Conservation (phyloP, 2,329 filamentous ascomycete genomes). For the Monosporascus ibericus region DNA sequence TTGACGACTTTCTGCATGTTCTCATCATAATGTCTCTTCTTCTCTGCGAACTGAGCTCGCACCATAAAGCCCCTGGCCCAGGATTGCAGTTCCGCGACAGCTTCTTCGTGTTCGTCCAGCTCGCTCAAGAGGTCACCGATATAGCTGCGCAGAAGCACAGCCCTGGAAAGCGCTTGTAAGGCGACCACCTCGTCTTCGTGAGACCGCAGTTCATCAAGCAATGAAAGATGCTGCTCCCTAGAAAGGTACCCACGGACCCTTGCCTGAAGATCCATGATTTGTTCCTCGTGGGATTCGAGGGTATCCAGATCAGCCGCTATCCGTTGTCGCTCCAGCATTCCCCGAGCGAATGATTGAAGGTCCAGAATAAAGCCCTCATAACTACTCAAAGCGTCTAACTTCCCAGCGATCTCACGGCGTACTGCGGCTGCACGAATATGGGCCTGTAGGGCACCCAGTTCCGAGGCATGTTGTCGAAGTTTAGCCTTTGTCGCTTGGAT, state of each 20-base stretch:
- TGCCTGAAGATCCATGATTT: conserved; percentile 60
- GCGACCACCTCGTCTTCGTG: conserved; percentile 60
- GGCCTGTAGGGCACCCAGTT: conserved; percentile 38
- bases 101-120: conserved; percentile 78
- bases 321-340: conserved; percentile 51
- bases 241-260: conserved; percentile 59
- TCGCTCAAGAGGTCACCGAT: conserved; percentile 70
- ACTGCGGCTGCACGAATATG: conserved; percentile 19
- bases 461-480: conserved; percentile 35
- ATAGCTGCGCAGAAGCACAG: conserved; percentile 69
- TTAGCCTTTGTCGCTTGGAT: conserved; percentile 41
- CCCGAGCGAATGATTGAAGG: conserved; percentile 55
- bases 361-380: conserved; percentile 38
- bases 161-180: conserved; percentile 71
- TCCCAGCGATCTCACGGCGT: conserved; percentile 16
- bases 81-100: conserved; percentile 68
- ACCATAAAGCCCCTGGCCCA: conserved; percentile 68
- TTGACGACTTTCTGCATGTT: conserved; percentile 99
- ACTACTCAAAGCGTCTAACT: conserved; percentile 12
- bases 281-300: conserved; percentile 50
- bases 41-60: conserved; percentile 70
- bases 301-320: conserved; percentile 43
- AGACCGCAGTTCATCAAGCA: conserved; percentile 65
- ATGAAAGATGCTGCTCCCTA: conserved; percentile 52
- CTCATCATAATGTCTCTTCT: conserved; percentile 81